A percentile compares a stretch with the other conserved stretches of the same genome.
These are phyloP conservation scores for Umbilicaria muhlenbergii DNA, from an alignment of 495 filamentous ascomycete genomes.

Conservation along the genomic window DNA sequence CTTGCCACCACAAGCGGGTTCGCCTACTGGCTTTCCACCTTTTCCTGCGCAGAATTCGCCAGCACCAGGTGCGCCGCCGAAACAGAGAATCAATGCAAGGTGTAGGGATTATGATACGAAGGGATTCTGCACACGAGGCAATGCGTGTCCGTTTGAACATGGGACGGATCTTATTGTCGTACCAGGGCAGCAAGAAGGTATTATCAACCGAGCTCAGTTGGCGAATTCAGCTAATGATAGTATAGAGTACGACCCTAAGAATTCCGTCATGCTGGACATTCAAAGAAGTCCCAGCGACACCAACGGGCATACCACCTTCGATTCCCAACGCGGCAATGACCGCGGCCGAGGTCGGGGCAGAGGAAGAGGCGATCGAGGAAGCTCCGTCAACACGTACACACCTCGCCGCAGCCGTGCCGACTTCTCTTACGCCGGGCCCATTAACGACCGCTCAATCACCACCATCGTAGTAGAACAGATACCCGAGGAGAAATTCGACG, in stretches of 20 bases:
- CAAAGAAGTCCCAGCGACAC: conserved; percentile 2
- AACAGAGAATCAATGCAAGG: conserved; percentile 26
- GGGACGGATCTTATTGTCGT: conserved; percentile 41
- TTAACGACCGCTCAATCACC: conserved; percentile 55
- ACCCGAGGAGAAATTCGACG: conserved; percentile 69
- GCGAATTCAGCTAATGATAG: conserved; percentile 11
- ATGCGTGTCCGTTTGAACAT: conserved; percentile 71
- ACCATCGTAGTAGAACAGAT: conserved; percentile 88
- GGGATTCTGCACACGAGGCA: conserved; percentile 68
- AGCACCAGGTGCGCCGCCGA: neutral
- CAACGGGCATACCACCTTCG: conserved; percentile 11
- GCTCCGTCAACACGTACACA: conserved; percentile 13
- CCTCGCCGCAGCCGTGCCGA: conserved; percentile 38
- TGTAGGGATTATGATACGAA: conserved; percentile 83
- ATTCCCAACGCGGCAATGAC: conserved; percentile 22
- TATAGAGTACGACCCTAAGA: conserved; percentile 74
- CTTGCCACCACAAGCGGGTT: conserved; percentile 17
- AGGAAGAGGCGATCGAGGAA: conserved; percentile 27
- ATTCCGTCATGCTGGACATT: conserved; percentile 34
- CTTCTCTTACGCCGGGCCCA: conserved; percentile 63
- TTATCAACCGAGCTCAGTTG: neutral
- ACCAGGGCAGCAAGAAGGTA: conserved; percentile 34
- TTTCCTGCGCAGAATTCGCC: conserved; percentile 1
- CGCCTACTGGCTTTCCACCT: conserved; percentile 5
- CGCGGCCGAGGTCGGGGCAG: conserved; percentile 32